Evolutionary conservation across 192 early-diverging fungal genomes (phyloP).

Genomic region (Coemansia umbellata): DNA sequence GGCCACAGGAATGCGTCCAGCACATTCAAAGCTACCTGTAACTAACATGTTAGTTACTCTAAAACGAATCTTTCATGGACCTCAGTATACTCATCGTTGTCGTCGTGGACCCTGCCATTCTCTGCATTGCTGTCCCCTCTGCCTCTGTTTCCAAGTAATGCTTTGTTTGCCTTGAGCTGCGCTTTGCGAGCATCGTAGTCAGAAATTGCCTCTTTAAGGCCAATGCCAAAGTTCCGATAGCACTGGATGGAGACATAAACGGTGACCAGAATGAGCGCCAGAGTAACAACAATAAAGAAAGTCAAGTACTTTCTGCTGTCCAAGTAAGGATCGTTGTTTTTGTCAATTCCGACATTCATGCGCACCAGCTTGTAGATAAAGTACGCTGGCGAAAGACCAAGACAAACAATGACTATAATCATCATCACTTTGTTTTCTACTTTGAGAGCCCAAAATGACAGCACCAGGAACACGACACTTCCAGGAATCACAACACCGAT

Average conservation of each 20-base stretch:
- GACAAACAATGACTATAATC: constrained; percentile 47
- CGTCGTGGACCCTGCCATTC: background rate
- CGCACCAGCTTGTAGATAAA: constrained; percentile 56
- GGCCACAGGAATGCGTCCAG: too few species aligned
- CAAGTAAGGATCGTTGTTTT: constrained; percentile 46
- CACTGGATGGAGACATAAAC: constrained; percentile 46
- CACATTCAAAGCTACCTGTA: too few species aligned
- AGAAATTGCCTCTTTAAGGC: constrained; percentile 49
- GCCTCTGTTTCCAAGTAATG: constrained; percentile 6
- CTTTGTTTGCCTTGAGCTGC: constrained; percentile 54
- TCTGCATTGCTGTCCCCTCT: constrained; percentile 3
- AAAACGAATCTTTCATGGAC: constrained; percentile 47
- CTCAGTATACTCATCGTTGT: constrained; percentile 45
- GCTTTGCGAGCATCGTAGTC: constrained; percentile 58
- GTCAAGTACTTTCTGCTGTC: constrained; percentile 53
- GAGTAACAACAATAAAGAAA: constrained; percentile 52
- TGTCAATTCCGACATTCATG: constrained; percentile 51
- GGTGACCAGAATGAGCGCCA: constrained; percentile 49
- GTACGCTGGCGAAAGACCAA: constrained; percentile 47
- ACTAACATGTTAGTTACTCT: too few species aligned
- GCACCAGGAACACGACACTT: constrained; percentile 49
- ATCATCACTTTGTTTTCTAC: constrained; percentile 47
- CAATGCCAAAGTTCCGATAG: constrained; percentile 53
- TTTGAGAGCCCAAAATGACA: constrained; percentile 52
- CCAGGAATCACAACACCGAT: constrained; percentile 55